phyloP scores from a whole-genome alignment of 75 land plant species.

The Cunninghamia lanceolata region DNA sequence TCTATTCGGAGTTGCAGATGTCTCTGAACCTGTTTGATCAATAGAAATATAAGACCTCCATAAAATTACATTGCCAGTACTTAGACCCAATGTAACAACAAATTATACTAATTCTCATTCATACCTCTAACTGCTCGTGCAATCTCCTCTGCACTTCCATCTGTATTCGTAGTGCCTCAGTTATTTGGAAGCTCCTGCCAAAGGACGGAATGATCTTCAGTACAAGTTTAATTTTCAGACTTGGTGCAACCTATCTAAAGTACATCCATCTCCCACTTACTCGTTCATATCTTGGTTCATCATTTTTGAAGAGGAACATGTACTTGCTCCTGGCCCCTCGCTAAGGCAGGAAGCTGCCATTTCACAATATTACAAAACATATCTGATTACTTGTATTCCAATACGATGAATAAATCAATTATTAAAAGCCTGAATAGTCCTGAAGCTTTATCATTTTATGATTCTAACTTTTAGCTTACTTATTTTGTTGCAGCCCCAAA shows the following conservation, averaged over 20 bases:
- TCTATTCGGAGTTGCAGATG: slow-evolving; percentile 86
- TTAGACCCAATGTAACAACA: neutral
- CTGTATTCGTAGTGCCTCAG: slow-evolving; percentile 89
- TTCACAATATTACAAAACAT: neutral
- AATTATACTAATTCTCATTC: neutral
- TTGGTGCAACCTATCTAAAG: neutral
- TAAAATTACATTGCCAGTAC: slow-evolving; percentile 18
- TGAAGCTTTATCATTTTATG: neutral
- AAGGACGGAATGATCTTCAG: neutral
- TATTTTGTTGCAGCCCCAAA: neutral
- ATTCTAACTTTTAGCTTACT: neutral
- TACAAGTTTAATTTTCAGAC: neutral
- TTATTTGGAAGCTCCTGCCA: slow-evolving; percentile 71
- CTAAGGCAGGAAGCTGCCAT: slow-evolving; percentile 43
- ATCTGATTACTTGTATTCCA: neutral
- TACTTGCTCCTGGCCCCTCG: slow-evolving; percentile 42
- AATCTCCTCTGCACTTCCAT: slow-evolving; percentile 92
- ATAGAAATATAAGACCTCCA: neutral
- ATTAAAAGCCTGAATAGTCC: neutral
- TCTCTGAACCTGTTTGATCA: slow-evolving; percentile 64
- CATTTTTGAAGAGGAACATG: slow-evolving; percentile 35
- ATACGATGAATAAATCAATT: neutral
- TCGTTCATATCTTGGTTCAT: slow-evolving; percentile 51
- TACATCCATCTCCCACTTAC: slow-evolving; percentile 23
- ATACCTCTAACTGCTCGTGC: slow-evolving; percentile 92